These are phyloP conservation scores for Epichloe baconii DNA, from an alignment of 2,329 filamentous ascomycete genomes.

Conservation along the genomic window DNA sequence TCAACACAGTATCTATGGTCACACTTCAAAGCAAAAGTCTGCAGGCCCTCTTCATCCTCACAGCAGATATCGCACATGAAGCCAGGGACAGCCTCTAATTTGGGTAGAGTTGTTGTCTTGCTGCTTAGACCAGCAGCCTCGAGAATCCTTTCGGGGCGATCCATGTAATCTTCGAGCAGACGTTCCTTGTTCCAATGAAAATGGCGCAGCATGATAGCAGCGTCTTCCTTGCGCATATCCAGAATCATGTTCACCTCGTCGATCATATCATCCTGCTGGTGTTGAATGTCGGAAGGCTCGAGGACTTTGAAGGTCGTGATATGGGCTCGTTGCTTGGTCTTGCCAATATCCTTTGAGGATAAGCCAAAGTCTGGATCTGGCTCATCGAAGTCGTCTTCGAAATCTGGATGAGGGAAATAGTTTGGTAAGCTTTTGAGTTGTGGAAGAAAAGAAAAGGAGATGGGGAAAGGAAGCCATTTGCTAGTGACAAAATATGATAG, in stretches of 20 bases:
- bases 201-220: conserved; percentile 78
- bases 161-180: conserved; percentile 93
- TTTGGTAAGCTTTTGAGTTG: not conserved
- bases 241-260: conserved; percentile 85
- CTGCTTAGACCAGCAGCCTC: conserved; percentile 73
- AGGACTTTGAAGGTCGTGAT: conserved; percentile 78
- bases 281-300: conserved; percentile 67
- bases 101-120: conserved; percentile 46
- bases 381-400: conserved; percentile 42
- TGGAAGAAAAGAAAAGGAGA: not conserved
- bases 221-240: conserved; percentile 76
- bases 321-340: conserved; percentile 61
- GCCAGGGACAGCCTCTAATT: conserved; percentile 55
- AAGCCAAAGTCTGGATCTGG: conserved; percentile 42
- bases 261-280: conserved; percentile 74
- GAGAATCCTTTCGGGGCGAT: conserved; percentile 63
- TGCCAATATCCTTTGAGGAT: conserved; percentile 48
- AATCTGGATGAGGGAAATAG: conserved; percentile 28
- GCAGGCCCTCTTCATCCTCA: conserved; percentile 64
- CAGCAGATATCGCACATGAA: conserved; percentile 96
- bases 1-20: conserved; percentile 85
- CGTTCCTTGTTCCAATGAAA: conserved; percentile 95
- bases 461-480: conserved; percentile 3
- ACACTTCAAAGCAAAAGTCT: conserved; percentile 90
- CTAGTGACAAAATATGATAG: too few relatives aligned